Evolutionary conservation across 208 protist species (phyloP).

Genomic region (Trypanosoma avium): DNA sequence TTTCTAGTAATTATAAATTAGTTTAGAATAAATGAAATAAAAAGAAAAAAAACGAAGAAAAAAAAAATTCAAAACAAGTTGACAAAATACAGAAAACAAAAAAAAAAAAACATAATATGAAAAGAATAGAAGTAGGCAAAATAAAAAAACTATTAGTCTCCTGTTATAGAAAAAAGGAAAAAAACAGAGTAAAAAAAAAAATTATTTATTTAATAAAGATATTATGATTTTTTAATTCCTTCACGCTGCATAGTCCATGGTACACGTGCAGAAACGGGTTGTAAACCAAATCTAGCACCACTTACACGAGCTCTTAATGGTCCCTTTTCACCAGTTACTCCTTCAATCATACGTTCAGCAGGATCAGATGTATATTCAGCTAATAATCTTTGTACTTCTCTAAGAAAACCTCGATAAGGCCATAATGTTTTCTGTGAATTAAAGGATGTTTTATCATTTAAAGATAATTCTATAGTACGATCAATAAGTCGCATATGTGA

Average conservation of each 20-base stretch:
- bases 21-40: no score
- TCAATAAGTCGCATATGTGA: constrained; percentile 55
- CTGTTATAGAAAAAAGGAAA: not conserved
- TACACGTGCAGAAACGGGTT: constrained; percentile 53
- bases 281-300: constrained; percentile 58
- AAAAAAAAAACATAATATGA: no score
- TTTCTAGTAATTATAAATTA: no score
- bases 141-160: no score
- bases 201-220: no score
- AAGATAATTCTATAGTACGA: constrained; percentile 33
- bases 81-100: no score
- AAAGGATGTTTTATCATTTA: not conserved
- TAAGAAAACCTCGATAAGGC: constrained; percentile 46
- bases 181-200: not conserved
- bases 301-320: constrained; percentile 40
- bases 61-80: no score
- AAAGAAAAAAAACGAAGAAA: no score
- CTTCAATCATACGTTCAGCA: constrained; percentile 33
- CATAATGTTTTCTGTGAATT: constrained; percentile 16
- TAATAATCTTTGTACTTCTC: constrained; percentile 51
- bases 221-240: not conserved
- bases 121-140: no score
- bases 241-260: constrained; percentile 60
- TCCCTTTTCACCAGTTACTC: constrained; percentile 41
- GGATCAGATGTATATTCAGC: constrained; percentile 39